phyloP scores from a whole-genome alignment of 2,329 filamentous ascomycete species.

The Pseudogymnoascus sp. region DNA sequence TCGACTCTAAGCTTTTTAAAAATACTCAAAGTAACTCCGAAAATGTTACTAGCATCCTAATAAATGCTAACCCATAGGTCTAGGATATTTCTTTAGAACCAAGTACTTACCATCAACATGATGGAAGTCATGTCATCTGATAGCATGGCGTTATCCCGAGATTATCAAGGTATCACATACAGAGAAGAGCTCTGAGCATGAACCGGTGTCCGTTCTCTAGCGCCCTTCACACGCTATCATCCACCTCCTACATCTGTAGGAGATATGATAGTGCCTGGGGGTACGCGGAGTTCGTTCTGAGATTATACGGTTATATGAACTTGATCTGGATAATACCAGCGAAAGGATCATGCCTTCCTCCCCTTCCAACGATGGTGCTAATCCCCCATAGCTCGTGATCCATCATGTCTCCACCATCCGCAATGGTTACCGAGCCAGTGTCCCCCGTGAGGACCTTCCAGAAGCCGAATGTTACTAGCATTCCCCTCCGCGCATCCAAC shows the following conservation, averaged over 20 bases:
- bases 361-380: conserved; percentile 30
- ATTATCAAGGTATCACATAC: conserved; percentile 29
- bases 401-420: conserved; percentile 73
- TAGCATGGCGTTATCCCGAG: conserved; percentile 25
- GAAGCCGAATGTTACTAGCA: conserved; percentile 42
- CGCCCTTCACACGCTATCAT: conserved; percentile 24
- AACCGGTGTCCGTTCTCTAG: conserved; percentile 52
- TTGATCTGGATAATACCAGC: conserved; percentile 99
- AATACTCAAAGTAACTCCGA: conserved; percentile 1
- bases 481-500: conserved; percentile 32
- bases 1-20: neutral
- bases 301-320: conserved; percentile 82
- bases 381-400: conserved; percentile 33
- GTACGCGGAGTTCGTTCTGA: conserved; percentile 48
- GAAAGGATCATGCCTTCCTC: conserved; percentile 91
- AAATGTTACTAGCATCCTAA: neutral
- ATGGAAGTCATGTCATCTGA: conserved; percentile 25
- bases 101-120: conserved; percentile 19
- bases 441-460: conserved; percentile 29
- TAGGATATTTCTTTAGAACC: conserved; percentile 5
- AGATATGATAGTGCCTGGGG: conserved; percentile 21
- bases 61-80: neutral
- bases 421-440: conserved; percentile 44
- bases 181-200: conserved; percentile 46
- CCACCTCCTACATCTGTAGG: conserved; percentile 22